Conservation (phyloP, 345 rosid species). For the Tarenaya hassleriana region DNA sequence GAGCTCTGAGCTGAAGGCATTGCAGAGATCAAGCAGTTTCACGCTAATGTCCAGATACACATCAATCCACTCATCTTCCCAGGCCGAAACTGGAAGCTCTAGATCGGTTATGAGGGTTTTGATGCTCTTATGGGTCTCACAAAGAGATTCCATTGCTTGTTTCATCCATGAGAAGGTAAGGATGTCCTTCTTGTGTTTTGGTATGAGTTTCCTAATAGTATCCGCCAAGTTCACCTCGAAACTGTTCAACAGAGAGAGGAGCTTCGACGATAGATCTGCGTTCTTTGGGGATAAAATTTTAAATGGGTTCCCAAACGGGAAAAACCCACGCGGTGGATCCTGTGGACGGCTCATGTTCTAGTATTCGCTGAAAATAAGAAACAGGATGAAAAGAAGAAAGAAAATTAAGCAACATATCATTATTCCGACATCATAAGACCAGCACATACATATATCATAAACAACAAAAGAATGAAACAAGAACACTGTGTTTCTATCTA, state of each 20-base stretch:
- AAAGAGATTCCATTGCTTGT: slow-evolving; percentile 28
- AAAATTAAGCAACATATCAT: slow-evolving; percentile 2
- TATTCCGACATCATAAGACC: not conserved
- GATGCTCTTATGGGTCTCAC: slow-evolving; percentile 23
- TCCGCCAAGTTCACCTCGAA: slow-evolving; percentile 27
- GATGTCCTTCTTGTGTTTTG: slow-evolving; percentile 23
- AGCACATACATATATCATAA: not conserved
- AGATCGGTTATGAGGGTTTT: slow-evolving; percentile 29
- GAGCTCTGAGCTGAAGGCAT: slow-evolving; percentile 29
- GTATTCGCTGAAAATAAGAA: slow-evolving; percentile 9
- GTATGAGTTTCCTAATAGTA: slow-evolving; percentile 23
- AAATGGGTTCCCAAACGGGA: slow-evolving; percentile 33
- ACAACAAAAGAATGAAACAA: not conserved
- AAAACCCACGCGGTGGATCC: slow-evolving; percentile 29
- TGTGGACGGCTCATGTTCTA: slow-evolving; percentile 27
- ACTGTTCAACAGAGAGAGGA: slow-evolving; percentile 20
- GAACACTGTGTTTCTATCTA: too few relatives aligned
- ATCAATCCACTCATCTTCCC: slow-evolving; percentile 37
- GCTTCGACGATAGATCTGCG: slow-evolving; percentile 16
- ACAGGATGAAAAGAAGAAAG: not conserved
- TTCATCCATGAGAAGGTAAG: slow-evolving; percentile 34
- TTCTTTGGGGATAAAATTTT: slow-evolving; percentile 29
- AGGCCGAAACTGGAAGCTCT: slow-evolving; percentile 29
- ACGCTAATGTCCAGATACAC: slow-evolving; percentile 29
- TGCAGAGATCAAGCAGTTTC: slow-evolving; percentile 34